Percentiles rank a stretch among this genome's conserved stretches.
phyloP scores from a whole-genome alignment of 495 filamentous ascomycete species.

The Penicillium nucicola region DNA sequence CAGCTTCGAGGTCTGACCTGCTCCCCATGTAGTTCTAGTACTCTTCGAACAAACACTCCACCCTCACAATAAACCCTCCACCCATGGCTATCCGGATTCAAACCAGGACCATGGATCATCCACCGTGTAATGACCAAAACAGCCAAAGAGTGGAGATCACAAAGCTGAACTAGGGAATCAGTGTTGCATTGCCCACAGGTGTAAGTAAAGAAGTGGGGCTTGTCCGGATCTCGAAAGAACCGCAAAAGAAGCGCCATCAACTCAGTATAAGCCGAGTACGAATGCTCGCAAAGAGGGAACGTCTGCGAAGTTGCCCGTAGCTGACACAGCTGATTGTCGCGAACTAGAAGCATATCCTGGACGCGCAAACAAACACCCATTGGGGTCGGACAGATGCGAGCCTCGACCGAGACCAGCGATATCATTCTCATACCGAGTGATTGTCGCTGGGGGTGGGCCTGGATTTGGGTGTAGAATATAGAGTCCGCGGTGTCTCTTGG shows the following conservation, averaged over 20 bases:
- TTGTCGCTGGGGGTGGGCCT: background rate
- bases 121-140: slow-evolving; percentile 4
- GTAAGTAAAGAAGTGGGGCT: background rate
- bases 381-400: background rate
- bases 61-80: background rate
- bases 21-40: background rate
- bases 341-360: background rate
- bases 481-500: background rate
- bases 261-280: background rate
- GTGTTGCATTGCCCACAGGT: background rate
- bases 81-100: background rate
- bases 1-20: background rate
- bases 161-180: background rate
- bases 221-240: background rate
- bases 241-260: background rate
- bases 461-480: slow-evolving; percentile 1
- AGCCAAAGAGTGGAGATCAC: background rate
- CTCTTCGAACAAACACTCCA: background rate
- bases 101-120: slow-evolving; percentile 3
- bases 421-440: background rate
- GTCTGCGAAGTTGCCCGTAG: background rate
- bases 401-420: slow-evolving; percentile 5
- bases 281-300: background rate
- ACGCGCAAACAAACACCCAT: background rate
- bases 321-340: background rate